Base-by-base conservation (phyloP, 495 filamentous ascomycete genomes). In the Penicillium antarcticum region DNA sequence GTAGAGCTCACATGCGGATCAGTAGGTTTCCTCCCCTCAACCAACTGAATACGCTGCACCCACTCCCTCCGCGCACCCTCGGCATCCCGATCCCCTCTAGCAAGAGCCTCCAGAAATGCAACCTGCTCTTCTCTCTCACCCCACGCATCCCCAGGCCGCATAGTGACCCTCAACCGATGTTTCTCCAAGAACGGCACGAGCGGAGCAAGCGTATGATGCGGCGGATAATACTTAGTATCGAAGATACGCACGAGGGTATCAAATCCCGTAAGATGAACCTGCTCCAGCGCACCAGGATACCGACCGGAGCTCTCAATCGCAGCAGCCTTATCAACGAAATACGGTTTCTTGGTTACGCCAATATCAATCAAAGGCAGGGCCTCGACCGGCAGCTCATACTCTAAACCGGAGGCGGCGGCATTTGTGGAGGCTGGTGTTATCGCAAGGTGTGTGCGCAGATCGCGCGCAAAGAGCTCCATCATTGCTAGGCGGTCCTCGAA, bases 201-300 rank as follows among this genome's bases (percentile, higher is more conserved):
- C 0, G 81, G 77, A 12, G 73, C 68, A 5, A 87, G 68, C 0
- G 66, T 76, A 57, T 80, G 66, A 1, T 70, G 62, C 0, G 74
- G 79, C 1, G 80, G 76, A 63, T 98, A 98, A 66, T 97, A 97
- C 61, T 88, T 92, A 1, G 86, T 69, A 52, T 90, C 75, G 61
- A 96, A 82, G 45, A 97, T 84, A 21, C 92, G 83, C 16, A 89
- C 84, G 26, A 97, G 62, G 0, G 92, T 96, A 70, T 98, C 92
- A 60, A 83, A 97, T 26, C 92, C 92, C 0, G 82, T 84, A 14
- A 98, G 78, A 70, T 94, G 89, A 16, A 92, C 73, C 60, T 95
- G 89, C 52, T 83, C 77, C 8, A 67, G 54, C 5, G 60, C 37
- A 9, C 36, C 5, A 0, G 73, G 62, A 56, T 86, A 89, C 9